Evolutionary conservation across 768 basidiomycete genomes (phyloP), one percentile per base, ranked within the genome.

Genomic region (Amanita molliuscula): DNA sequence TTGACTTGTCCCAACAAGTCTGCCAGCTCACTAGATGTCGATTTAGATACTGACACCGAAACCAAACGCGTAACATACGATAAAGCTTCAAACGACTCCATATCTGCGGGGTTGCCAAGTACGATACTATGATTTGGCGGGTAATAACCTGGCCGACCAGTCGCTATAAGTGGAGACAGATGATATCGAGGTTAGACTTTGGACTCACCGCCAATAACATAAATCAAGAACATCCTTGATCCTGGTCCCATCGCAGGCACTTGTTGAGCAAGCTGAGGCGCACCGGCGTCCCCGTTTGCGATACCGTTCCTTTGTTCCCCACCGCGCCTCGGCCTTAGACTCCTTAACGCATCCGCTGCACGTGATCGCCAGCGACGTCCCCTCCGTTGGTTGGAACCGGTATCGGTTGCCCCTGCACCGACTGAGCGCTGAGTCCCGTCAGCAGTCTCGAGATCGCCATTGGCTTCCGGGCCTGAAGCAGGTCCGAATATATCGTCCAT

Each of bases 61-160:
- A 40, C 51, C 45, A 59, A 35, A 44, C 41, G 44, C 8, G 11
- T 44, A 36, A 72, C 80, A 16, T 61, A 85, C 84, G 84, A 73
- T 26, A 89, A 61, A 3, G 86, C 85, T 59, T 90, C 88, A 55
- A 89, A 87, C 3, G 85, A 86, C 55, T 88, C 85, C 37, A 88
- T 67, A 18, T 76, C 78, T 55, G 81, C 79, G 1, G 77, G 73
- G 15, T 74, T 78, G 20, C 85, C 87, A n/a, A 82, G 84, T 37
- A 95, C 81, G 54, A 97, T 84, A 45, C 81, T 87, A 62, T 95
- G 92, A 57, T 88, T 82, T 11, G 87, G 84, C 1, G 91, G 89
- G 61, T 95, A 96, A 59, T 92, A 90, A n/a, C 92, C 92, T 87
- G 50, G 7, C 46, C 29, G 28, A 51, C 55, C 43, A 56, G 38